phyloP scores from a whole-genome alignment of 441 rosid species.

The Theobroma grandiflorum region DNA sequence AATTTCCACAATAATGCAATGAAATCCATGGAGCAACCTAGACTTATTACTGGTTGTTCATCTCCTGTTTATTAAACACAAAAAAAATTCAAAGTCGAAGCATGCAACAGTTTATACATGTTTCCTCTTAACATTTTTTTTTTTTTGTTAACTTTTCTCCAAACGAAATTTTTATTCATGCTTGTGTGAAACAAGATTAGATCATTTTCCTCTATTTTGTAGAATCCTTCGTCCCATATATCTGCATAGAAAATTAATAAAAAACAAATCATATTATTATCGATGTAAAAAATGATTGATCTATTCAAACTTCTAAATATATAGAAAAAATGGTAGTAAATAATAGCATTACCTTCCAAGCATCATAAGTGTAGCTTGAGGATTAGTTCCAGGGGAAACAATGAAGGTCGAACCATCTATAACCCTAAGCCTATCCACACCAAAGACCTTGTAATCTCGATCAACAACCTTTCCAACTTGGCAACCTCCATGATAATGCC shows the following conservation, averaged over 20 bases:
- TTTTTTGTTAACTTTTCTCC: background rate
- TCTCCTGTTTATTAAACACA: background rate
- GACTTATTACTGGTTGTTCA: too few relatives aligned
- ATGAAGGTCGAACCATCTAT: slow-evolving; percentile 64
- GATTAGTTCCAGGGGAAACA: slow-evolving; percentile 65
- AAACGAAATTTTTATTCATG: background rate
- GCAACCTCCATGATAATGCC: slow-evolving; percentile 77
- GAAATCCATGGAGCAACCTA: too few relatives aligned
- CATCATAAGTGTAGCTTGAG: slow-evolving; percentile 76
- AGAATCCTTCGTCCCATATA: slow-evolving; percentile 63
- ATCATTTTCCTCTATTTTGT: slow-evolving; percentile 32
- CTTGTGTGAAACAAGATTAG: background rate
- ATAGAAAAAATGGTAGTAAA: background rate
- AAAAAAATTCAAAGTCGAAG: background rate
- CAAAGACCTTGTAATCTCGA: slow-evolving; percentile 52
- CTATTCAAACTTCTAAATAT: background rate
- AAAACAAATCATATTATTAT: background rate
- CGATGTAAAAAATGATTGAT: background rate
- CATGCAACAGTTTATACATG: background rate
- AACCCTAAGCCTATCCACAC: slow-evolving; percentile 40
- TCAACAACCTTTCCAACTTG: slow-evolving; percentile 61
- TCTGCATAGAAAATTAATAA: slow-evolving; percentile 36
- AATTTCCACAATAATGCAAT: too few relatives aligned
- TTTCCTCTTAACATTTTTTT: background rate
- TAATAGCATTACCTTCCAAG: slow-evolving; percentile 34